These are phyloP conservation scores for Vinca minor DNA, from an alignment of 257 asterid species.

Conservation along the genomic window DNA sequence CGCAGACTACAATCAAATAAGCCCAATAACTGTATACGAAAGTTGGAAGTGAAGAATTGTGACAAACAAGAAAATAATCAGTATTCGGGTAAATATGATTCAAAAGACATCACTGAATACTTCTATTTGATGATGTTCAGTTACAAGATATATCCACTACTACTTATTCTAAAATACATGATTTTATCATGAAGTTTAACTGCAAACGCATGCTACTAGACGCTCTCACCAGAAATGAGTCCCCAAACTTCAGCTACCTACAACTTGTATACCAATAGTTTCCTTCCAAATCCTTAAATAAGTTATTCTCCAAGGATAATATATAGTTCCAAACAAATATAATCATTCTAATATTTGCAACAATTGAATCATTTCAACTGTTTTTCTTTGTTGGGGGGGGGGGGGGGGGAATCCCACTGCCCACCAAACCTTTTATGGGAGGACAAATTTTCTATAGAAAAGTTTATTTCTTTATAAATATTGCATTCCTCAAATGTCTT, in stretches of 20 bases:
- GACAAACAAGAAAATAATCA: neutral
- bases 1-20: neutral
- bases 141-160: neutral
- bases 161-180: too few relatives aligned
- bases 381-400: too few relatives aligned
- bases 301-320: neutral
- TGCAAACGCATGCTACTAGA: neutral
- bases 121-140: neutral
- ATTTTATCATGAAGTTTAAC: too few relatives aligned
- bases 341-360: neutral
- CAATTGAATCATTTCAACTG: neutral
- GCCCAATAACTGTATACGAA: too few relatives aligned
- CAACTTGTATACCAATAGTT: neutral
- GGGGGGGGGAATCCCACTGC: too few relatives aligned
- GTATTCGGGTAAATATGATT: neutral
- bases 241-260: neutral
- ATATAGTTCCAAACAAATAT: neutral
- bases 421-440: too few relatives aligned
- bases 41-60: neutral
- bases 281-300: neutral
- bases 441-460: too few relatives aligned
- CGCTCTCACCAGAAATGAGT: neutral
- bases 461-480: too few relatives aligned
- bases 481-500: too few relatives aligned
- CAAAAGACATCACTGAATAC: neutral